A percentile compares a stretch with the other conserved stretches of the same genome.
These are phyloP conservation scores for Ogataea parapolymorpha DNA, from an alignment of 805 yeast species.

Conservation along the genomic window DNA sequence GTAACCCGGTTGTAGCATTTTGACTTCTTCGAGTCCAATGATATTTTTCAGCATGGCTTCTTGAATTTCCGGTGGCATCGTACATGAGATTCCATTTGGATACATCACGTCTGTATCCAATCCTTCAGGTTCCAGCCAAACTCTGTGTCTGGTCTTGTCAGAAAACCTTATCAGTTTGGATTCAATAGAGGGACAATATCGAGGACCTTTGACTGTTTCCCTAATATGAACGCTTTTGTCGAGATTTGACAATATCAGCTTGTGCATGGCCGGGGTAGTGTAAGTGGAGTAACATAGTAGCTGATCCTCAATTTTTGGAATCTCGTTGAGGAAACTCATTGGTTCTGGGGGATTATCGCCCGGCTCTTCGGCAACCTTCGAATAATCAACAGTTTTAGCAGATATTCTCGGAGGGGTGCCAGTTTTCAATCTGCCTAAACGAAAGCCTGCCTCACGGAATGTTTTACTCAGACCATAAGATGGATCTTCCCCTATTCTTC, in stretches of 20 bases:
- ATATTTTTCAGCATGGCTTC: conserved; percentile 67
- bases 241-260: conserved; percentile 62
- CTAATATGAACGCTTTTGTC: conserved; percentile 85
- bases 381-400: conserved; percentile 65
- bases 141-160: conserved; percentile 69
- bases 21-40: conserved; percentile 83
- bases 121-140: conserved; percentile 98
- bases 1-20: conserved; percentile 93
- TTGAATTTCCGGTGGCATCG: conserved; percentile 95
- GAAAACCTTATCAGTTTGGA: conserved; percentile 80
- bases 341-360: conserved; percentile 88
- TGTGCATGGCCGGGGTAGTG: conserved; percentile 75
- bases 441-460: conserved; percentile 70
- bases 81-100: conserved; percentile 94
- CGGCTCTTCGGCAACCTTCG: conserved; percentile 58
- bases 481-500: conserved; percentile 90
- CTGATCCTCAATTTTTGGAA: conserved; percentile 59
- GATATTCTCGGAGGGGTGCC: conserved; percentile 96
- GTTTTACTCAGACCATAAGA: conserved; percentile 87
- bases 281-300: conserved; percentile 71
- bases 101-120: conserved; percentile 80
- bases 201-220: conserved; percentile 93
- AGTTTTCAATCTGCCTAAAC: conserved; percentile 86
- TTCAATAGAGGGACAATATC: conserved; percentile 97
- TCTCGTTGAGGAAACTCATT: conserved; percentile 79